A percentile compares a stretch with the other conserved stretches of the same genome.
Evolutionary conservation across 2,329 filamentous ascomycete species (phyloP).

Genomic region (Colletotrichum sp.): DNA sequence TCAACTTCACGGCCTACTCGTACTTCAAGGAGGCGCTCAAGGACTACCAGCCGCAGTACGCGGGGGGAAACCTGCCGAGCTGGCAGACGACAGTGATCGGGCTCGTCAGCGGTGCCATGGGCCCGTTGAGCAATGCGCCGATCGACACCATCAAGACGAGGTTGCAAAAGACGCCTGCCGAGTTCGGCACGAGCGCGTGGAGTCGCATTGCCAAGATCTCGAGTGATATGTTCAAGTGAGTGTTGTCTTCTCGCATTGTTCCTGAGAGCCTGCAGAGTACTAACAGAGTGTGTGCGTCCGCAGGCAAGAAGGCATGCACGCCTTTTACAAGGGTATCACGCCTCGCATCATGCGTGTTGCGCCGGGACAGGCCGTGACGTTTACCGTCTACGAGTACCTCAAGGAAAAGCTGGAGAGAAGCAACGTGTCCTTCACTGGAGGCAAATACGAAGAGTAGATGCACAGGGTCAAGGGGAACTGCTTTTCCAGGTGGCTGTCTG

Average conservation of each 20-base stretch:
- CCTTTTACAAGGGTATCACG: constrained; percentile 99
- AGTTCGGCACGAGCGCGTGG: constrained; percentile 80
- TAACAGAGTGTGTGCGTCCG: constrained; percentile 18
- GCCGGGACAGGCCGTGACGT: constrained; percentile 84
- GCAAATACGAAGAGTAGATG: constrained; percentile 70
- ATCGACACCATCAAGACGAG: constrained; percentile 99
- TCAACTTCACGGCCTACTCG: constrained; percentile 98
- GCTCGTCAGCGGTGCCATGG: constrained; percentile 91
- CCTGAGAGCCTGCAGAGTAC: not conserved
- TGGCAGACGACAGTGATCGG: constrained; percentile 94
- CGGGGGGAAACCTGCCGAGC: constrained; percentile 70
- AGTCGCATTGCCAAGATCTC: constrained; percentile 80
- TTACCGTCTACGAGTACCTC: constrained; percentile 79
- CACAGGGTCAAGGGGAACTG: not conserved
- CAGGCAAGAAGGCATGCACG: constrained; percentile 88
- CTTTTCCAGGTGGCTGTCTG: not conserved
- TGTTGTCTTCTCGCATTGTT: constrained; percentile 6
- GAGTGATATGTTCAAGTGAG: constrained; percentile 80
- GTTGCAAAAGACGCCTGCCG: constrained; percentile 86
- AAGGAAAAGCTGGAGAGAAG: constrained; percentile 75
- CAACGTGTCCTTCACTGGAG: constrained; percentile 62
- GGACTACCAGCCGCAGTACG: constrained; percentile 72
- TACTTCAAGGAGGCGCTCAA: constrained; percentile 86
- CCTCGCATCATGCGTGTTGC: constrained; percentile 97
- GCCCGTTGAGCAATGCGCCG: constrained; percentile 93